A percentile compares a stretch with the other conserved stretches of the same genome.
Conservation (phyloP, 2,329 filamentous ascomycete species). For the Curvularia sp. region DNA sequence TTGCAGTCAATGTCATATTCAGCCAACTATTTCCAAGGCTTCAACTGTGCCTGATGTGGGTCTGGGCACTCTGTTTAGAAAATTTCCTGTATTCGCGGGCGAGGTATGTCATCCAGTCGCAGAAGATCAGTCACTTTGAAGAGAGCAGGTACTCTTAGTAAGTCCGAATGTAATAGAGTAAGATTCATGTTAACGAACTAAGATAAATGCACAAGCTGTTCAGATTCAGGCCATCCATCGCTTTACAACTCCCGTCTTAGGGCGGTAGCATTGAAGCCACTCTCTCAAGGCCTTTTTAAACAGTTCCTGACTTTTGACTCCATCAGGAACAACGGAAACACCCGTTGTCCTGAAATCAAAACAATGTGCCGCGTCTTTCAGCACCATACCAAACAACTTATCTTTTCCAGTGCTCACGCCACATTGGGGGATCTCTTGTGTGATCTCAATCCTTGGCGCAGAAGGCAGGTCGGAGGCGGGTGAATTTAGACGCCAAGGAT, state of each 20-base stretch:
- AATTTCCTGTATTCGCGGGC: too few species aligned
- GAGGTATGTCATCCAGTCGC: too few species aligned
- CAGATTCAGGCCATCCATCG: not conserved
- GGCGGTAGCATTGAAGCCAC: not conserved
- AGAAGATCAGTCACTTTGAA: too few species aligned
- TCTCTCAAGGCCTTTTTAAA: constrained; percentile 1
- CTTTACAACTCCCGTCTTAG: not conserved
- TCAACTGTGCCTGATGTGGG: too few species aligned
- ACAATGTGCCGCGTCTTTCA: constrained; percentile 30
- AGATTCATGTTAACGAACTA: not conserved
- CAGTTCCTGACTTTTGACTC: constrained; percentile 1
- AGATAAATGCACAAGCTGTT: not conserved
- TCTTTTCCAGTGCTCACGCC: constrained; percentile 45
- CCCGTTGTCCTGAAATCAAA: constrained; percentile 4
- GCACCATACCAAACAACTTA: constrained; percentile 57
- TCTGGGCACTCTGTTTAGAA: too few species aligned
- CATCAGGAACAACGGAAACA: not conserved
- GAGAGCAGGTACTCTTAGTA: too few species aligned
- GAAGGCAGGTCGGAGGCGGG: constrained; percentile 41
- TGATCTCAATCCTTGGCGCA: constrained; percentile 44
- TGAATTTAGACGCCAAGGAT: constrained; percentile 57
- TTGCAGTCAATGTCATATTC: too few species aligned
- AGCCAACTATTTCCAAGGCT: too few species aligned
- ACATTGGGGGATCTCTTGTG: constrained; percentile 37
- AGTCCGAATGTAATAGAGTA: not conserved